These are phyloP conservation scores for Vitis rotundifolia DNA, from an alignment of 164 flowering plant species.

Conservation along the genomic window DNA sequence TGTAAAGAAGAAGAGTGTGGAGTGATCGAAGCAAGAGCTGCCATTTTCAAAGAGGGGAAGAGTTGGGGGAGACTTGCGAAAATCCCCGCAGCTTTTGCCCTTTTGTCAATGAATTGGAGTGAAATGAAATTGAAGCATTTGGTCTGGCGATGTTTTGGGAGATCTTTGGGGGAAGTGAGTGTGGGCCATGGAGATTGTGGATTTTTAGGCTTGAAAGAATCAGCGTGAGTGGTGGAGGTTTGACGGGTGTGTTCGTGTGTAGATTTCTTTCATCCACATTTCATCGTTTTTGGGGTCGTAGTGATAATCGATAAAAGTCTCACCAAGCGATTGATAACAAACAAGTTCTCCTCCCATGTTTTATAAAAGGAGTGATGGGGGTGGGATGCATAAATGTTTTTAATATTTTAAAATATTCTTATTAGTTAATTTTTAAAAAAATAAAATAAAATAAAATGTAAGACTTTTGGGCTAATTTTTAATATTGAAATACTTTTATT, in stretches of 20 bases:
- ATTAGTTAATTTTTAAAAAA: no score
- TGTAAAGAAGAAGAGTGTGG: constrained; percentile 30
- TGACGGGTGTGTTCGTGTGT: constrained; percentile 4
- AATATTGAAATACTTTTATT: no score
- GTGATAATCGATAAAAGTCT: no score
- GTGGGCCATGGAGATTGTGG: constrained; percentile 20
- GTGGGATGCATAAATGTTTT: no score
- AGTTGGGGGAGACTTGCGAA: no score
- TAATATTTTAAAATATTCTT: no score
- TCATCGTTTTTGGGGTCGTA: not conserved
- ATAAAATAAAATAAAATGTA: no score
- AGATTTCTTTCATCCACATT: constrained; percentile 28
- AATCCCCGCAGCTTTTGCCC: no score
- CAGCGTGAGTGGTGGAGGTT: constrained; percentile 61
- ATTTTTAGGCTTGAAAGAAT: constrained; percentile 36
- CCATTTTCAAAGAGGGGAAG: constrained; percentile 21
- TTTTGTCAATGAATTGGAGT: not conserved
- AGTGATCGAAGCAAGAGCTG: constrained; percentile 37
- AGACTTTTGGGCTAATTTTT: no score
- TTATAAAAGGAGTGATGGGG: no score
- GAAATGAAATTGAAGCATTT: not conserved
- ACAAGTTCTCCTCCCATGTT: no score
- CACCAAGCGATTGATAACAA: no score
- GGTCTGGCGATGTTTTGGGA: constrained; percentile 1
- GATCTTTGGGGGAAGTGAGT: not conserved